Percentiles rank a stretch among this genome's conserved stretches.
Evolutionary conservation across 345 rosid genomes (phyloP).

Genomic region (Clausena lansium): DNA sequence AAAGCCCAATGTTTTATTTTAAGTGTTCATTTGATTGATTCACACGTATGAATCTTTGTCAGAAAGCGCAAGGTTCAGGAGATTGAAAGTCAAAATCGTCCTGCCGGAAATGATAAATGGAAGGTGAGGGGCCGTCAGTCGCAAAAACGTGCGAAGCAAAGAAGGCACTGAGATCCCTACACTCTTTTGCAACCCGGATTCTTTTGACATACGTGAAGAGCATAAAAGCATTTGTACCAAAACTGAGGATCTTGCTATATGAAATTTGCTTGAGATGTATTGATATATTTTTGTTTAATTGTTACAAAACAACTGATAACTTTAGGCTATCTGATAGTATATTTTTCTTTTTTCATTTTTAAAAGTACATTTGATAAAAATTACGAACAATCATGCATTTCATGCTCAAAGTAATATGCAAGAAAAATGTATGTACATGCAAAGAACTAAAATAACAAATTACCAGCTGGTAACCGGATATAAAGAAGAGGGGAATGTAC

Average conservation of each 20-base stretch:
- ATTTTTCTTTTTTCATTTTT: too few relatives aligned
- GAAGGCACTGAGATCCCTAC: slow-evolving; percentile 44
- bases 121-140: slow-evolving; percentile 61
- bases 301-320: neutral
- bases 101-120: slow-evolving; percentile 73
- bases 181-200: neutral
- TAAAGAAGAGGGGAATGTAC: neutral
- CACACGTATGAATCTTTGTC: slow-evolving; percentile 1
- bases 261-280: neutral
- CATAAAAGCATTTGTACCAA: neutral
- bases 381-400: too few relatives aligned
- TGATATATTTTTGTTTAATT: too few relatives aligned
- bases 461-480: too few relatives aligned
- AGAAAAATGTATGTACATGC: too few relatives aligned
- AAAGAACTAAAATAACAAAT: too few relatives aligned
- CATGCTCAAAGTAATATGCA: too few relatives aligned
- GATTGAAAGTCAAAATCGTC: slow-evolving; percentile 66
- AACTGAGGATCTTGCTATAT: neutral
- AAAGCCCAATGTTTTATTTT: neutral
- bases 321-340: too few relatives aligned
- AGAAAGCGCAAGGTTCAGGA: slow-evolving; percentile 89
- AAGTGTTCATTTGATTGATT: neutral
- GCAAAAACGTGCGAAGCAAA: slow-evolving; percentile 53
- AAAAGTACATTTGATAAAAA: too few relatives aligned
- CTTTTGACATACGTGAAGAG: neutral